Percentiles rank a stretch among this genome's conserved stretches.
Evolutionary conservation across 2,329 filamentous ascomycete genomes (phyloP).

Genomic region (Alternaria burnsii): DNA sequence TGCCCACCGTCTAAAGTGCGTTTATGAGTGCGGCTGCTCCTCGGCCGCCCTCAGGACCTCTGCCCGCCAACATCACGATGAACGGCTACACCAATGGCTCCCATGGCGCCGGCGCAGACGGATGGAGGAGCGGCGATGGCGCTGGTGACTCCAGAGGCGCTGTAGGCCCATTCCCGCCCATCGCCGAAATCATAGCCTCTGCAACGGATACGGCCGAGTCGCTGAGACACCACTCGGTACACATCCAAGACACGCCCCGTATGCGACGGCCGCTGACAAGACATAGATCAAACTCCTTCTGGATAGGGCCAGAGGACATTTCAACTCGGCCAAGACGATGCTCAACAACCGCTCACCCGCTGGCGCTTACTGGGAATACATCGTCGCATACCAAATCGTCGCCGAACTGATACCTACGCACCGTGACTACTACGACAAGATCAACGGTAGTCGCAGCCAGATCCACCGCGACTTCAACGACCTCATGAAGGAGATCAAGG

Average conservation of each 20-base stretch:
- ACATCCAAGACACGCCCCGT: neutral
- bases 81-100: conserved; percentile 41
- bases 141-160: conserved; percentile 30
- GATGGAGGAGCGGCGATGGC: conserved; percentile 37
- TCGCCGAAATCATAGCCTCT: conserved; percentile 55
- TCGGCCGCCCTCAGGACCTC: conserved; percentile 41
- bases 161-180: conserved; percentile 47
- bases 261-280: conserved; percentile 24
- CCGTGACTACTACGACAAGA: conserved; percentile 70
- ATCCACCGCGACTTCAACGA: conserved; percentile 59
- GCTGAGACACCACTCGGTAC: conserved; percentile 42
- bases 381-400: conserved; percentile 81
- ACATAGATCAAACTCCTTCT: conserved; percentile 53
- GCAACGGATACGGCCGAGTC: conserved; percentile 49
- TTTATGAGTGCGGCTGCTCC: conserved; percentile 52
- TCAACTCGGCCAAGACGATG: conserved; percentile 64
- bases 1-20: conserved; percentile 34
- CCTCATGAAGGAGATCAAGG: conserved; percentile 40
- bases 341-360: conserved; percentile 62
- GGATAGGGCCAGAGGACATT: conserved; percentile 51
- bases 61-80: conserved; percentile 37
- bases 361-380: conserved; percentile 81
- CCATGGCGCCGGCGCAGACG: conserved; percentile 30
- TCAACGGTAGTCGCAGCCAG: conserved; percentile 64
- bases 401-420: conserved; percentile 79